Evolutionary conservation across 768 basidiomycete species (phyloP), one percentile per base, ranked within the genome.

Genomic region (Trametes coccinea): DNA sequence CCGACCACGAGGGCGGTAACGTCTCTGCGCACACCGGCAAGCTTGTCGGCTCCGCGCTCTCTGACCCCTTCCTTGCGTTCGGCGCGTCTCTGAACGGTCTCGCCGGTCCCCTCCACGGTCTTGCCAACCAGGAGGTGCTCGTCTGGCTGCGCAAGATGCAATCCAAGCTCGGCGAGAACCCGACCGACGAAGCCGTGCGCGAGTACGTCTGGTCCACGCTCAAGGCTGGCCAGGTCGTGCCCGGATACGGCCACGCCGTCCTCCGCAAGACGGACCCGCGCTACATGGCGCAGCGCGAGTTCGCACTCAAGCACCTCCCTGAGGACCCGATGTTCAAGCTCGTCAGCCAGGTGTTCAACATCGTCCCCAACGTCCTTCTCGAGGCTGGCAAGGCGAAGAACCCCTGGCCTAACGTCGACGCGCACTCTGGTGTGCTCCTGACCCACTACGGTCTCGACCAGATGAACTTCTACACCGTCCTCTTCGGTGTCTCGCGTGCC

Each of bases 1-100:
- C 90, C 73, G 96, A 98, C 73, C 96, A 98, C 78, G 96, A 98
- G 77, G 96, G 96, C 74, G 96, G 96, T 47, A 98, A 98, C 68
- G 96, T 98, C 63, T 98, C 96, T 53, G 94, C 93, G 2, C 93
- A 95, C 80, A 90, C 93, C 22, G 92, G 92, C 60, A 93, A 95
- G 76, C 82, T 95, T 22, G 94, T 95, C 65, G 93, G 93, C 57
- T 95, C 94, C 56, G 95, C 96, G 54, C 89, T 98, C 60, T 95
- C 95, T 0, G 96, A 98, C 74, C 96, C 96, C 56, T 98, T 97
- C 93, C 86, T 98, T 29, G 84, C 95, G 5, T 98, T 93, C 73
- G 86, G 84, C 60, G 96, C 96, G 50, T 90, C 95, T 34, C 80
- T 98, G 62, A 96, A 96, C 69, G 96, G 96, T 78, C 88, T 98